Conservation (phyloP, 306 rosid species). For the Prunus persica region DNA sequence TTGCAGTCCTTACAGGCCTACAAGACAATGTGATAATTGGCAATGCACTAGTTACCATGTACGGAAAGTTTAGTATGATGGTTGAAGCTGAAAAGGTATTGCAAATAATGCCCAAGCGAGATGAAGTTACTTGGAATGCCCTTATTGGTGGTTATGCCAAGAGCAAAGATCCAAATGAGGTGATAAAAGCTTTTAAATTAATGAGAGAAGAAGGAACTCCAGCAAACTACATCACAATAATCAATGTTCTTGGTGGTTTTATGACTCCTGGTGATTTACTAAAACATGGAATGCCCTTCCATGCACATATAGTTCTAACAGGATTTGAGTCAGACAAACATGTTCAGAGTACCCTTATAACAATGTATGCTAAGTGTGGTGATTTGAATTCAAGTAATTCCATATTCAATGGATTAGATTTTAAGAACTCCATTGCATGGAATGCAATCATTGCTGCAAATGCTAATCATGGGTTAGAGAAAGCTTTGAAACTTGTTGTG, state of each 20-base stretch:
- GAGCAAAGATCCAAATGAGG: slow-evolving; percentile 61
- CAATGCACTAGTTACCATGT: slow-evolving; percentile 76
- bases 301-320: slow-evolving; percentile 50
- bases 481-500: slow-evolving; percentile 60
- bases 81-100: slow-evolving; percentile 47
- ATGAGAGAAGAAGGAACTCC: slow-evolving; percentile 61
- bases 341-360: slow-evolving; percentile 79
- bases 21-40: slow-evolving; percentile 56
- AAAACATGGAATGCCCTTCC: slow-evolving; percentile 64
- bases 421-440: slow-evolving; percentile 69
- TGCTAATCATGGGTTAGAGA: slow-evolving; percentile 68
- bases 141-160: slow-evolving; percentile 76
- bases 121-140: slow-evolving; percentile 86
- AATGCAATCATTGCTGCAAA: slow-evolving; percentile 81
- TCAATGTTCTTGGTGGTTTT: slow-evolving; percentile 64
- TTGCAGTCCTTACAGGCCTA: slow-evolving; percentile 45
- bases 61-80: slow-evolving; percentile 63
- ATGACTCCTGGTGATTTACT: slow-evolving; percentile 43
- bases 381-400: slow-evolving; percentile 56
- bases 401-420: slow-evolving; percentile 49
- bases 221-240: slow-evolving; percentile 66
- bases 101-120: slow-evolving; percentile 53
- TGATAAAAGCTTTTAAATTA: slow-evolving; percentile 52
- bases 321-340: slow-evolving; percentile 70
- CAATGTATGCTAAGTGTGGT: slow-evolving; percentile 84